Base-by-base conservation (phyloP, 1,284 basidiomycete genomes). In the Sporisorium sorghi region DNA sequence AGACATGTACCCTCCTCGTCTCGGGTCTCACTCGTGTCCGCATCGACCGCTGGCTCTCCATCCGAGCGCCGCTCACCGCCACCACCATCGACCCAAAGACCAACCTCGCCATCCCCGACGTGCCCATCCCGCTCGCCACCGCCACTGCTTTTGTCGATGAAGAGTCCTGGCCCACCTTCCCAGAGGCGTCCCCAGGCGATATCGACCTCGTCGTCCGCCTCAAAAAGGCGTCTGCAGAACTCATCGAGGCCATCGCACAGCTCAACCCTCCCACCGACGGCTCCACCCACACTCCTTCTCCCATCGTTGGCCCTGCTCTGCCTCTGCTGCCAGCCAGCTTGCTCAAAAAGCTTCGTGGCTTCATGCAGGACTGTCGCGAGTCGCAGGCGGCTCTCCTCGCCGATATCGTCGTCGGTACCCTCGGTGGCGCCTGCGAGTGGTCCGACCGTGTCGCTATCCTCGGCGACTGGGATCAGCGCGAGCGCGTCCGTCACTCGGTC, bases 341-440 rank as follows among this genome's bases (percentile, higher is more conserved):
- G 21, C 66, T 80, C 43, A 73, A 76, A 51, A 73, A 77, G 56
- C 61, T 84, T 6, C 67, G 70, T 19, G 58, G 68, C 40, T 78
- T 81, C 24, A 73, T 84, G 57, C 63, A 71, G 32, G 78, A 81
- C 35, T 70, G 69, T 35, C 70, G 77, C 23, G 79, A 77, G 35
- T 73, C 70, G 6, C 67, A 76, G 35, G 72, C 75, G 10, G 74
- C 62, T 2, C 58, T 82, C 19, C 63, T 84, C 2, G 75, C 82
- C 49, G 83, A 84, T 46, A 70, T 84, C 33, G 63, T 83, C 30
- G 62, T 82, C 14, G 83, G 83, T 19, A 75, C 77, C 1, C 69
- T 84, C 21, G 83, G 83, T 9, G 83, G 83, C 39, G 77, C 83
- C 8, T 83, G 82, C 60, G 76, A 72, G 32, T 84, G 83, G 83